Percentiles rank a stretch among this genome's conserved stretches.
These are phyloP conservation scores for Vaccinium macrocarpon DNA, from an alignment of 148 eudicot genomes.

Conservation along the genomic window DNA sequence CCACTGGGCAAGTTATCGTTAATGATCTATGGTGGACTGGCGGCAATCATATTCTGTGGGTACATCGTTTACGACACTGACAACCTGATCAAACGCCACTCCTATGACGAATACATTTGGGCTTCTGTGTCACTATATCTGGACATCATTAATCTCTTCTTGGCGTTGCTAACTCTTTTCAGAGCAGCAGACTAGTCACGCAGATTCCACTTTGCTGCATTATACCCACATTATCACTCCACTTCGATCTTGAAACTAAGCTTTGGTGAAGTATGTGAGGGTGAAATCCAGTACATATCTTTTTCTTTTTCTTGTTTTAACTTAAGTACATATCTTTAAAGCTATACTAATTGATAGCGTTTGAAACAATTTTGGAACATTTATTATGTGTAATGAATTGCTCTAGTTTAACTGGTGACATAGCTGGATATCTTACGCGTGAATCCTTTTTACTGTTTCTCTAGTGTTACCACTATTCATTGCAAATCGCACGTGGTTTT, in stretches of 20 bases:
- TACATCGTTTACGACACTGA: constrained; percentile 60
- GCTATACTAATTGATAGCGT: not conserved
- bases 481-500: not conserved
- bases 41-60: constrained; percentile 52
- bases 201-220: not conserved
- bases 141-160: constrained; percentile 48
- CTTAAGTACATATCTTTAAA: not conserved
- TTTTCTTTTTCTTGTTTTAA: too few species aligned
- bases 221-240: not conserved
- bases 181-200: constrained; percentile 31
- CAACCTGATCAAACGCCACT: constrained; percentile 53
- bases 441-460: not conserved
- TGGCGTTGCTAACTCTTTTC: constrained; percentile 26
- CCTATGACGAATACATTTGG: constrained; percentile 53
- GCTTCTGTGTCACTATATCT: constrained; percentile 50
- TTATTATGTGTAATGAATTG: not conserved
- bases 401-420: not conserved
- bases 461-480: not conserved
- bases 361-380: not conserved
- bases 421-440: not conserved
- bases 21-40: constrained; percentile 56
- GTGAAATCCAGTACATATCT: not conserved
- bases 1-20: constrained; percentile 47
- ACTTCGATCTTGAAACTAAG: not conserved
- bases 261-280: not conserved